phyloP scores from a whole-genome alignment of 768 basidiomycete species.

The Suillus sp. region DNA sequence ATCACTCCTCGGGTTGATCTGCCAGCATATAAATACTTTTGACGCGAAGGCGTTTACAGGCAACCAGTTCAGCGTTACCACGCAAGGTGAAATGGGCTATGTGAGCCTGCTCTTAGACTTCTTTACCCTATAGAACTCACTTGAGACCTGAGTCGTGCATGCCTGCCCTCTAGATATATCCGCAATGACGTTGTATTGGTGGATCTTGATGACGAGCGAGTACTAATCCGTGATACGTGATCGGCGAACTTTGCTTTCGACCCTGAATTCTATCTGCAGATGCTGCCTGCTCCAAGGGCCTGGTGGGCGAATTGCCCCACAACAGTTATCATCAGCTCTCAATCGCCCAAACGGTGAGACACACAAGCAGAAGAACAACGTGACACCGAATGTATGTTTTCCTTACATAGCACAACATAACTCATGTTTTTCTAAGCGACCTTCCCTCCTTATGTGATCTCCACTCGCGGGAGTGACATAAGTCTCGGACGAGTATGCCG shows the following conservation, averaged over 20 bases:
- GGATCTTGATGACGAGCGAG: neutral
- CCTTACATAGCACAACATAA: neutral
- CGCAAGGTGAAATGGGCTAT: neutral
- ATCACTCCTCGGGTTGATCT: neutral
- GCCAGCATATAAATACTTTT: neutral
- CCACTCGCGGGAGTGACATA: neutral
- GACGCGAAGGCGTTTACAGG: neutral
- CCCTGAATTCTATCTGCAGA: neutral
- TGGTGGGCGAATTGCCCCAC: neutral
- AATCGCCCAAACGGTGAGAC: neutral
- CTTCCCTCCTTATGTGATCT: neutral
- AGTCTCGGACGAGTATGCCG: neutral
- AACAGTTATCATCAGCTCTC: neutral
- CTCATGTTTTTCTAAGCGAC: neutral
- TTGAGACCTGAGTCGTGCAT: neutral
- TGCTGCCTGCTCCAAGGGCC: too few relatives aligned
- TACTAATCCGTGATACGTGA: neutral
- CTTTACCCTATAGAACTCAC: neutral
- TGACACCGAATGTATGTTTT: neutral
- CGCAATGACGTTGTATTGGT: neutral
- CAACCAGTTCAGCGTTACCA: neutral
- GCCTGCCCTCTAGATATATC: neutral
- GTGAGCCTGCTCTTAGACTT: neutral
- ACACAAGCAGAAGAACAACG: neutral
- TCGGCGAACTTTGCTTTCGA: neutral